Evolutionary conservation across 139 green algal species (phyloP), one percentile per base, ranked within the genome.

Genomic region (Picochlorum sp.): DNA sequence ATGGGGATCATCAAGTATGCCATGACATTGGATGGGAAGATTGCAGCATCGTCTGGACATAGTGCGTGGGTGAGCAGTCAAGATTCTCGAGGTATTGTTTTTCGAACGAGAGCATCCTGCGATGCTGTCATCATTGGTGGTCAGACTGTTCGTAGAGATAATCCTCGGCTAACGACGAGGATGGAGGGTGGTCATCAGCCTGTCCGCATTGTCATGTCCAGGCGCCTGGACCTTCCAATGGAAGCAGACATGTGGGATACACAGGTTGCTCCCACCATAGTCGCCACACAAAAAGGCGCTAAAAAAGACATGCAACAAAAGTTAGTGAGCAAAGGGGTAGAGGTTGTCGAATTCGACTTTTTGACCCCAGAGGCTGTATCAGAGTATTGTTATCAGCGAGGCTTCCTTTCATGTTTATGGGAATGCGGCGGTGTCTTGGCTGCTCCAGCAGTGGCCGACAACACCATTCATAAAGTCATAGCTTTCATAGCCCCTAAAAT

Each of bases 1-100:
- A 66, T 88, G 45, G 81, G 77, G 21, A 67, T 96, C 28, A 81
- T 95, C 44, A 98, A 97, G 74, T 99, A 99, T 69, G 94, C 94
- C 4, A 99, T 99, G 94, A 99, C 94, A 6, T 67, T 98, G 41
- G 94, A 99, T 64, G 94, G 93, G 60, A 98, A 99, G 79, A 99
- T 98, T 38, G 94, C 94, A 13, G 88, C 90, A 10, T 66, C 61
- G 28, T 71, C 67, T n/a, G 94, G 94, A 2, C 92, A 99, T 73
- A 82, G 83, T 20, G 85, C 90, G 16, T 99, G 94, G 94, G 89
- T 99, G n/a, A 92, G 74, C 66, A 83, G 68, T 61, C 21, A 82
- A 9, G 21, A 56, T 51, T 80, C 84, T 20, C 74, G 92, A 3
- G 67, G 77, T 31, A 76, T 63, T 2, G 91, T 98, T 57, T 96